These are phyloP conservation scores for Sisymbrium altissimum DNA, from an alignment of 345 rosid species.

Conservation along the genomic window DNA sequence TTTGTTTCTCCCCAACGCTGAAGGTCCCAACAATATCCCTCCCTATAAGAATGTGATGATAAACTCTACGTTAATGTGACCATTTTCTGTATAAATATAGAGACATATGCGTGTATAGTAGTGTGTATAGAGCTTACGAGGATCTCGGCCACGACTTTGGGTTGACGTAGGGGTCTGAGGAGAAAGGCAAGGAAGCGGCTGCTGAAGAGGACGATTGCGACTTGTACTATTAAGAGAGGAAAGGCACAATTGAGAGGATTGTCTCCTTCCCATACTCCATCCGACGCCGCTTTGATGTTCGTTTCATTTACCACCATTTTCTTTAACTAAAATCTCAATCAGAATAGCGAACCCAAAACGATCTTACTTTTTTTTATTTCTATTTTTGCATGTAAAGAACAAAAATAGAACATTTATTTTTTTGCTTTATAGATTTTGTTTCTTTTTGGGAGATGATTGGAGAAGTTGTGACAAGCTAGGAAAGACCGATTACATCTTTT, in stretches of 20 bases:
- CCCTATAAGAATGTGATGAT: background rate
- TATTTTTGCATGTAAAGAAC: background rate
- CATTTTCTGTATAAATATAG: background rate
- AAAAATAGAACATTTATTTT: background rate
- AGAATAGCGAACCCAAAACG: background rate
- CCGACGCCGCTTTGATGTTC: background rate
- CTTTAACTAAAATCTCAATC: background rate
- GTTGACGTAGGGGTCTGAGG: background rate
- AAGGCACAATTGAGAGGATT: background rate
- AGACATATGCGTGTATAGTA: background rate
- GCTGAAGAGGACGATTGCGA: background rate
- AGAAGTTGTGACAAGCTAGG: background rate
- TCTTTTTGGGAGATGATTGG: background rate
- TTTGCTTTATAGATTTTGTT: too few relatives aligned
- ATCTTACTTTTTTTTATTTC: background rate
- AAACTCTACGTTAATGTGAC: background rate
- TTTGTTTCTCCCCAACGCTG: background rate
- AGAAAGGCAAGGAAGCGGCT: background rate
- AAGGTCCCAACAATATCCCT: background rate
- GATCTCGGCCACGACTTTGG: background rate
- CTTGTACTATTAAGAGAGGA: background rate
- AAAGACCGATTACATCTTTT: background rate
- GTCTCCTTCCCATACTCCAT: background rate
- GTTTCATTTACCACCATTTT: conserved; percentile 1
- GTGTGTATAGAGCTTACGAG: background rate